phyloP scores from a whole-genome alignment of 2,329 filamentous ascomycete genomes.

The Gnomoniopsis smithogilvyi region DNA sequence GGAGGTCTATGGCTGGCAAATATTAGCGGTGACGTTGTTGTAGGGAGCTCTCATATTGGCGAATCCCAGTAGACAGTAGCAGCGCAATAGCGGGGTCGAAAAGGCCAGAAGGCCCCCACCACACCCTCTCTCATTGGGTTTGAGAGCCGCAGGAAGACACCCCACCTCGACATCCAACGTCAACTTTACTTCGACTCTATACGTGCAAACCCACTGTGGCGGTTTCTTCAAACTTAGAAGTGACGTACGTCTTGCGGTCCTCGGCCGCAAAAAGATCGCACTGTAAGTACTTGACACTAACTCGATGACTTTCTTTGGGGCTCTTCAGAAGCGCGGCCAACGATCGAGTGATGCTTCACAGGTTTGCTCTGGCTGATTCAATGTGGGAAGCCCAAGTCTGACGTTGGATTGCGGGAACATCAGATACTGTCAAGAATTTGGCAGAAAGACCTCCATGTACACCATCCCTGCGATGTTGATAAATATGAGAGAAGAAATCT shows the following conservation, averaged over 20 bases:
- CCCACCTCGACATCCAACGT: neutral
- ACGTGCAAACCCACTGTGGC: neutral
- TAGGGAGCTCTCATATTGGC: neutral
- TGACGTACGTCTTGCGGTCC: neutral
- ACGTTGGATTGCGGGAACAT: too few species aligned
- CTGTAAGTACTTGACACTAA: neutral
- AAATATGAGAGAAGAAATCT: too few species aligned
- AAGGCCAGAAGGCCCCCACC: too few species aligned
- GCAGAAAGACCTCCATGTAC: slow-evolving; percentile 47
- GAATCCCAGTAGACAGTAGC: neutral
- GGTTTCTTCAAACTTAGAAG: neutral
- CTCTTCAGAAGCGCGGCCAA: too few species aligned
- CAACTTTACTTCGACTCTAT: neutral
- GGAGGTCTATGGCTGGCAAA: neutral
- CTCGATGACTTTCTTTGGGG: too few species aligned
- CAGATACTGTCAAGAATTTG: too few species aligned
- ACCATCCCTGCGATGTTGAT: slow-evolving; percentile 45
- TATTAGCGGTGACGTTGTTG: neutral
- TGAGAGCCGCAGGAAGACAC: neutral
- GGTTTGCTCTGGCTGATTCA: too few species aligned
- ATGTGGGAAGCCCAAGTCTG: too few species aligned
- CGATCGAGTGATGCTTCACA: too few species aligned
- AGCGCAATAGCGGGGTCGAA: too few species aligned
- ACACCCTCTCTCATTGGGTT: neutral
- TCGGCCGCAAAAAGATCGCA: neutral